These are phyloP conservation scores for Metarhizium anisopliae DNA, from an alignment of 2,329 filamentous ascomycete species.

Conservation along the genomic window DNA sequence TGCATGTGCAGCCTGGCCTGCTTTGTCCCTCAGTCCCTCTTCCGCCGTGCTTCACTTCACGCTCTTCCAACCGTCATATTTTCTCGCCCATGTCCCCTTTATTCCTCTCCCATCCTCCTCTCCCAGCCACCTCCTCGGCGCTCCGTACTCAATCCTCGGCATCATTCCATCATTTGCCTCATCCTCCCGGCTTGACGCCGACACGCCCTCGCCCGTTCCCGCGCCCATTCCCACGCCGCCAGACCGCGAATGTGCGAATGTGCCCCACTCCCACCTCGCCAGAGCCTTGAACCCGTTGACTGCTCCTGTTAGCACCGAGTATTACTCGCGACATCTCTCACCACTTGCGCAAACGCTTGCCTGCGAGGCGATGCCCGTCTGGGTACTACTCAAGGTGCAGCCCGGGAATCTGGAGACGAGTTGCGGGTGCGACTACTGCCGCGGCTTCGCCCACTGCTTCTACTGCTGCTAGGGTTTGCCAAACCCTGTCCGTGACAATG, in stretches of 20 bases:
- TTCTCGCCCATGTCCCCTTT: too few species aligned
- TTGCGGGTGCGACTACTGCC: neutral
- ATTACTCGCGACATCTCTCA: neutral
- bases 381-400: conserved; percentile 1
- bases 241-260: neutral
- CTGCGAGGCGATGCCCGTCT: conserved; percentile 1
- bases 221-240: neutral
- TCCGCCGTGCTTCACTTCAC: neutral
- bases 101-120: neutral
- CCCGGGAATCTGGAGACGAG: conserved; percentile 4
- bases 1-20: too few species aligned
- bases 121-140: conserved; percentile 4
- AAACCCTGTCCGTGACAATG: conserved; percentile 33
- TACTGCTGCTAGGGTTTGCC: conserved; percentile 19
- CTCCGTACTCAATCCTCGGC: too few species aligned
- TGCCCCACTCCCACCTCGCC: neutral
- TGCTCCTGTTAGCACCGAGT: neutral
- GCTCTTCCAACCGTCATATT: neutral
- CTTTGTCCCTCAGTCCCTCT: too few species aligned
- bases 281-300: neutral
- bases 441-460: conserved; percentile 6
- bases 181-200: neutral
- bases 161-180: neutral
- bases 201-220: too few species aligned
- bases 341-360: neutral